Percentiles rank a stretch among this genome's conserved stretches.
Evolutionary conservation across 2,329 filamentous ascomycete species (phyloP).

Genomic region (Venturia aucupariae): DNA sequence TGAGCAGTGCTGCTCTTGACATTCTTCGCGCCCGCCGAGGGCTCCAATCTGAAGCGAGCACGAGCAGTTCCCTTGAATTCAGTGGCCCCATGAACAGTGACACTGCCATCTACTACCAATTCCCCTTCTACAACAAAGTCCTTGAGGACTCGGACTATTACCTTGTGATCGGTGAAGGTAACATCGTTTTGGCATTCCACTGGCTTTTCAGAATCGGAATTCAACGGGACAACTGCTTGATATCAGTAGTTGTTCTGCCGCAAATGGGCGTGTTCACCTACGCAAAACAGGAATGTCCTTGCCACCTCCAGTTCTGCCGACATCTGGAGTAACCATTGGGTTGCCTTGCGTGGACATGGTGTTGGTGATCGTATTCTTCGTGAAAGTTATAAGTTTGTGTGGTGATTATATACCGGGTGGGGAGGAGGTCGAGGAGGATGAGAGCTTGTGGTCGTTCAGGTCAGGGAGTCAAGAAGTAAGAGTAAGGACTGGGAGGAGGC

Average conservation of each 20-base stretch:
- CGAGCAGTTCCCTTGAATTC: neutral
- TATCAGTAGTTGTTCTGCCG: neutral
- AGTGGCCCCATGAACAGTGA: neutral
- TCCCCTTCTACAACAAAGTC: neutral
- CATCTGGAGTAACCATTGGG: neutral
- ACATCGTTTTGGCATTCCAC: neutral
- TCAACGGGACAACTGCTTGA: neutral
- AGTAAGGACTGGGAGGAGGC: neutral
- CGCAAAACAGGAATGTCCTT: neutral
- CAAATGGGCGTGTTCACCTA: neutral
- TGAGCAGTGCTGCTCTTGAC: neutral
- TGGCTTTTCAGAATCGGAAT: neutral
- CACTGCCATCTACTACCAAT: neutral
- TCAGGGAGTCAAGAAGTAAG: neutral
- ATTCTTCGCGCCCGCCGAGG: neutral
- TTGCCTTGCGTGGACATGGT: neutral
- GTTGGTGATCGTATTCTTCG: neutral
- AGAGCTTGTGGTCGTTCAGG: neutral
- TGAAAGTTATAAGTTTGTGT: neutral
- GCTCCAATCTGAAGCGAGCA: neutral
- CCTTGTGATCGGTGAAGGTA: neutral
- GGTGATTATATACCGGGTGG: neutral
- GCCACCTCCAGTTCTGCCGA: neutral
- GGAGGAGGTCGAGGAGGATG: neutral
- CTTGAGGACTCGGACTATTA: neutral